These are phyloP conservation scores for Ganoderma lingzhi DNA, from an alignment of 1,284 basidiomycete genomes.

Conservation along the genomic window DNA sequence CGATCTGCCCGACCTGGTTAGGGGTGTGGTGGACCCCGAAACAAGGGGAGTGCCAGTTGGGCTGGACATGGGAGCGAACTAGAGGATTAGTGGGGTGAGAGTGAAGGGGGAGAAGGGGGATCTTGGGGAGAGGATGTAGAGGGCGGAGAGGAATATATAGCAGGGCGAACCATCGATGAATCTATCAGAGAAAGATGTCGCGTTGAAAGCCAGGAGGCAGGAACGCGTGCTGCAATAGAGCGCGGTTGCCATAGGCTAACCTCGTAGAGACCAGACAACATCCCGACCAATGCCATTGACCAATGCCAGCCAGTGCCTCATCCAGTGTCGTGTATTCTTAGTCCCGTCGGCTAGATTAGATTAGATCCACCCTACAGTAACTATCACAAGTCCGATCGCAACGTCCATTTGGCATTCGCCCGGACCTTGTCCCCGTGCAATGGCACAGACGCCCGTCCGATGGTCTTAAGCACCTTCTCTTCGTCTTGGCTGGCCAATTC, in stretches of 20 bases:
- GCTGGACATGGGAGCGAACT: slow-evolving; percentile 2
- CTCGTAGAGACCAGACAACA: slow-evolving; percentile 1
- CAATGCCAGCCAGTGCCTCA: not conserved
- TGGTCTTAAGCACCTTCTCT: slow-evolving; percentile 23
- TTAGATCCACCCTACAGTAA: slow-evolving; percentile 3
- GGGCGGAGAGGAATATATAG: slow-evolving; percentile 20
- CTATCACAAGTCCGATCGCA: slow-evolving; percentile 7
- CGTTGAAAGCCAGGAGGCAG: slow-evolving; percentile 19
- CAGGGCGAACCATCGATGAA: slow-evolving; percentile 10
- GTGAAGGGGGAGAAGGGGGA: slow-evolving; percentile 2
- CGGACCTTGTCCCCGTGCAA: slow-evolving; percentile 25
- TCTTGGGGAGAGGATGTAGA: slow-evolving; percentile 2
- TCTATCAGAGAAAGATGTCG: slow-evolving; percentile 9
- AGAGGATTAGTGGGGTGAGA: slow-evolving; percentile 12
- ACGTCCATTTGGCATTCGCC: slow-evolving; percentile 5
- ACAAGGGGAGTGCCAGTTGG: slow-evolving; percentile 8
- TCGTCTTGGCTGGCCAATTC: slow-evolving; percentile 16
- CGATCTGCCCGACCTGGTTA: slow-evolving; percentile 36
- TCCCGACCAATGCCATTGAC: slow-evolving; percentile 9
- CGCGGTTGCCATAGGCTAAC: slow-evolving; percentile 11
- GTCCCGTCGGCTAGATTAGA: slow-evolving; percentile 27
- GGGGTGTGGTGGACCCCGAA: slow-evolving; percentile 30
- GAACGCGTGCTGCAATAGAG: slow-evolving; percentile 3
- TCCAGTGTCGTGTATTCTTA: slow-evolving; percentile 22
- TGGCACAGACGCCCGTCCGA: slow-evolving; percentile 23